phyloP scores from a whole-genome alignment of 2,329 filamentous ascomycete genomes.

The Xylaria sp. region DNA sequence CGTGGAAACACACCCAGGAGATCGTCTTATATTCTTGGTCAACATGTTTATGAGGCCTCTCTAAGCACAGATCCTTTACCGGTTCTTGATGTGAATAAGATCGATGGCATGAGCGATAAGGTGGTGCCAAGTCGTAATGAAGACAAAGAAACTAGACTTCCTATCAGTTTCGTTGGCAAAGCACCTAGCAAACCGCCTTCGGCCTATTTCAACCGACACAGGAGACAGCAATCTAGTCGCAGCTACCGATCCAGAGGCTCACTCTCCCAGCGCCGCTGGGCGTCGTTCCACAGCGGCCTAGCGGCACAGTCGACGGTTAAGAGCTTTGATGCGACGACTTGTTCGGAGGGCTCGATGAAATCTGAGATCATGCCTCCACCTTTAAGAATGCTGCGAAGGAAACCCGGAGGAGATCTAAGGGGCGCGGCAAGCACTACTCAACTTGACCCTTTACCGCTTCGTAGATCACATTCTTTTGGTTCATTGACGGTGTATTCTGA shows the following conservation, averaged over 20 bases:
- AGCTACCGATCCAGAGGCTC: slow-evolving; percentile 64
- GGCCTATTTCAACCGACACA: slow-evolving; percentile 54
- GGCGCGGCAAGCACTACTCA: slow-evolving; percentile 74
- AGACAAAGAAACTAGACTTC: slow-evolving; percentile 48
- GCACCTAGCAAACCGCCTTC: slow-evolving; percentile 50
- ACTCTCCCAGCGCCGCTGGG: slow-evolving; percentile 64
- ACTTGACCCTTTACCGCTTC: slow-evolving; percentile 61
- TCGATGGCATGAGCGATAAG: slow-evolving; percentile 50
- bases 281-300: slow-evolving; percentile 69
- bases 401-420: slow-evolving; percentile 79
- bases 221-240: slow-evolving; percentile 59
- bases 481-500: slow-evolving; percentile 71
- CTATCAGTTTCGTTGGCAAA: slow-evolving; percentile 45
- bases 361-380: slow-evolving; percentile 62
- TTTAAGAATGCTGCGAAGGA: slow-evolving; percentile 73
- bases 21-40: slow-evolving; percentile 66
- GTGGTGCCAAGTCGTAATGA: slow-evolving; percentile 51
- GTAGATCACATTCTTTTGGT: slow-evolving; percentile 67
- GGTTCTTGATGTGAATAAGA: slow-evolving; percentile 53
- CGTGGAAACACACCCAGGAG: slow-evolving; percentile 59
- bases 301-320: slow-evolving; percentile 62
- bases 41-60: slow-evolving; percentile 55
- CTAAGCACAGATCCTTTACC: slow-evolving; percentile 57
- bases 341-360: slow-evolving; percentile 63
- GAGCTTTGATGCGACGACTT: slow-evolving; percentile 71